Evolutionary conservation across 1,284 basidiomycete genomes (phyloP), one percentile per base, ranked within the genome.

Genomic region (Ustilago sp.): DNA sequence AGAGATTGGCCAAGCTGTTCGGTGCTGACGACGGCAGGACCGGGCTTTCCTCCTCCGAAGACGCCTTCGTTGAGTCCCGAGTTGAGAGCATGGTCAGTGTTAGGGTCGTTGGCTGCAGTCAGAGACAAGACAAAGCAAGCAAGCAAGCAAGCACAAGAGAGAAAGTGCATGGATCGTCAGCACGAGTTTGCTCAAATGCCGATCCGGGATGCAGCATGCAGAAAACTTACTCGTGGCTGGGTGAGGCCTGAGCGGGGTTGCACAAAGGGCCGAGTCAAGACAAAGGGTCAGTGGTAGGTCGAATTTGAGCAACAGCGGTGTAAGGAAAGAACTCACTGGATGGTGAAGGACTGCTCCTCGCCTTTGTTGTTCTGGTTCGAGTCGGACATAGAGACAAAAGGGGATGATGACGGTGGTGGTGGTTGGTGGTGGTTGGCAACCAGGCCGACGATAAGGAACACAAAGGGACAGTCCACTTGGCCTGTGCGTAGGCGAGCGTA

Each of bases 311-410:
- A 38, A 53, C 11, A 23, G 38, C 11, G 23, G 13, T 32, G 32
- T 4, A 32, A 17, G 13, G 23, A 13, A 36, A 3, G 31, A 6
- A 65, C 73, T 75, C 61, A 70, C 75, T 79, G 77, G 67, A 79
- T 79, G 69, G 70, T 57, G 63, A 79, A 79, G 57, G 74, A 71
- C 61, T 76, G 77, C 65, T 79, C 73, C 41, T 79, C 77, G 69
- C 59, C 60, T 59, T 73, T 70, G 68, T 70, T 77, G 55, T 76
- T 65, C 31, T 67, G 55, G 61, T 36, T 68, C 31, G 65, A 67
- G 74, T 77, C 70, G 48, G 75, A 77, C 75, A 77, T 77, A 38
- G 23, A 56, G 41, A 52, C 36, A 53, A 62, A 58, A 50, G 36
- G 35, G 17, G 17, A 28, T 28, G 23, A 28, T 28, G 23, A 28